A percentile compares a stretch with the other conserved stretches of the same genome.
Evolutionary conservation across 192 early-diverging fungal genomes (phyloP).

Genomic region (Coemansia sp.): DNA sequence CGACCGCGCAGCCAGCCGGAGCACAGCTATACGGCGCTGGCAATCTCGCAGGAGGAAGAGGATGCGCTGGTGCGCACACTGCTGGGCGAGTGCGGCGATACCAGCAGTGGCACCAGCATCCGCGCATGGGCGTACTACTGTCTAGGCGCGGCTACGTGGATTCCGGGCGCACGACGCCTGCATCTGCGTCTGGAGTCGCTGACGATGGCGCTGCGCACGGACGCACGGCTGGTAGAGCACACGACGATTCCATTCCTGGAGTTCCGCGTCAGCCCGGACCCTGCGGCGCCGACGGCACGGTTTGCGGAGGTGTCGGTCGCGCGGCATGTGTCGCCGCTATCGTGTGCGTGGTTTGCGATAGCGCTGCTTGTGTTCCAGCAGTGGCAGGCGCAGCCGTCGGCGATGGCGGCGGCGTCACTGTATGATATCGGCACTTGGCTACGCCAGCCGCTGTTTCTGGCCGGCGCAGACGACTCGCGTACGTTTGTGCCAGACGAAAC

Average conservation of each 20-base stretch:
- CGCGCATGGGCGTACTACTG: constrained; percentile 53
- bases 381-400: constrained; percentile 53
- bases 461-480: constrained; percentile 45
- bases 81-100: constrained; percentile 16
- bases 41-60: constrained; percentile 38
- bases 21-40: constrained; percentile 40
- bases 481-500: constrained; percentile 50
- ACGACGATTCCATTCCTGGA: constrained; percentile 53
- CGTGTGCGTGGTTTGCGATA: constrained; percentile 50
- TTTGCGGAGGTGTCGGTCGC: constrained; percentile 52
- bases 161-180: constrained; percentile 46
- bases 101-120: constrained; percentile 31
- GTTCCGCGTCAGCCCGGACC: constrained; percentile 54
- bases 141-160: constrained; percentile 52
- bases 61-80: constrained; percentile 41
- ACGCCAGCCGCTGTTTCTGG: constrained; percentile 50
- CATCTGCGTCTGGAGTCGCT: constrained; percentile 54
- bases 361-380: constrained; percentile 46
- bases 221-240: constrained; percentile 53
- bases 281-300: constrained; percentile 34
- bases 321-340: constrained; percentile 35
- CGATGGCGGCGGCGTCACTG: constrained; percentile 44
- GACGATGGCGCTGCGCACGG: constrained; percentile 44
- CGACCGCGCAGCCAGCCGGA: constrained; percentile 43
- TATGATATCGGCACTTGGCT: constrained; percentile 41